phyloP scores from a whole-genome alignment of 805 yeast genomes.

The Komagataella mondaviorum region DNA sequence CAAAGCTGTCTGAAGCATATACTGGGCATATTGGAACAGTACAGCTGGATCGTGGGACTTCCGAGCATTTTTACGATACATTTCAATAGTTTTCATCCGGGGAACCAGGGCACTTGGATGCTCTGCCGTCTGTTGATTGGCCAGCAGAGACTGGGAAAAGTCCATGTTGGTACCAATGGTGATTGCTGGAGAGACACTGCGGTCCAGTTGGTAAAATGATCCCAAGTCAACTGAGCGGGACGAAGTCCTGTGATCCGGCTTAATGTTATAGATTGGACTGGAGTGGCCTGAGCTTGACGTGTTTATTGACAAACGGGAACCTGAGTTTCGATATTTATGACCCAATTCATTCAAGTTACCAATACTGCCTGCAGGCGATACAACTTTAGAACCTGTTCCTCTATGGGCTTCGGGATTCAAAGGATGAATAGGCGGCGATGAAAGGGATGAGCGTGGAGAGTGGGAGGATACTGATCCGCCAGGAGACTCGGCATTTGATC shows the following conservation, averaged over 20 bases:
- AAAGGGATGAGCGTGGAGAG: neutral
- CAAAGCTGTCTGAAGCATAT: slow-evolving; percentile 76
- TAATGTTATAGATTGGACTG: neutral
- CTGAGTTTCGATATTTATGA: neutral
- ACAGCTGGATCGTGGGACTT: slow-evolving; percentile 76
- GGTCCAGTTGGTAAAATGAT: neutral
- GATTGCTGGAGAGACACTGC: neutral
- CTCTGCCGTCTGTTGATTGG: slow-evolving; percentile 4
- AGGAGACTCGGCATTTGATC: neutral
- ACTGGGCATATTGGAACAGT: slow-evolving; percentile 85
- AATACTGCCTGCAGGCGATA: neutral
- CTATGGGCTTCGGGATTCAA: neutral
- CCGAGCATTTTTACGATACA: slow-evolving; percentile 77
- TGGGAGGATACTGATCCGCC: neutral
- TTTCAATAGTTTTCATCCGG: slow-evolving; percentile 70
- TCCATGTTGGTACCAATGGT: neutral
- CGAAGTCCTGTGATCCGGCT: neutral
- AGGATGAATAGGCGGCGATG: neutral
- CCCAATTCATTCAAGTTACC: neutral
- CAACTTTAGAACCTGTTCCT: neutral
- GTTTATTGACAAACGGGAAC: neutral
- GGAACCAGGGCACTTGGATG: slow-evolving; percentile 38
- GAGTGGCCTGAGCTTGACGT: neutral
- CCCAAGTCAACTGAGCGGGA: neutral
- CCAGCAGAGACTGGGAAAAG: slow-evolving; percentile 3